Percentiles rank a stretch among this genome's conserved stretches.
These are phyloP conservation scores for Suhomyces bolitotheri DNA, from an alignment of 1,139 yeast genomes.

Conservation along the genomic window DNA sequence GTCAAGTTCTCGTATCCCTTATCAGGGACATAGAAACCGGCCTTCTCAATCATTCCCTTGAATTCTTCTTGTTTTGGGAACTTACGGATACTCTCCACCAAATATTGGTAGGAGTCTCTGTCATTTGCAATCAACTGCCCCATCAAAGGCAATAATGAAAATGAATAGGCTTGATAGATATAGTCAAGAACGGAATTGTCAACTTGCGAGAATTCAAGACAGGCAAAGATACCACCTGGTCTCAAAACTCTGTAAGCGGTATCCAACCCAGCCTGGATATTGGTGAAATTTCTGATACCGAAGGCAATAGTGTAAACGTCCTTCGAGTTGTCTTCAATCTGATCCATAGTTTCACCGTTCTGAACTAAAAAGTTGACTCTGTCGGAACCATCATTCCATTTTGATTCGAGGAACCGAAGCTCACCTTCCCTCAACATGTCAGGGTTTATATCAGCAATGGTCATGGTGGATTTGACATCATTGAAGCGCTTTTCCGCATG, in stretches of 20 bases:
- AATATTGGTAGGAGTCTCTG: constrained; percentile 90
- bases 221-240: constrained; percentile 99
- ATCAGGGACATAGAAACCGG: constrained; percentile 87
- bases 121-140: constrained; percentile 96
- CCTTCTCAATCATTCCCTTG: constrained; percentile 87
- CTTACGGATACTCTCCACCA: constrained; percentile 88
- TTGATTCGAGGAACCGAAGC: constrained; percentile 58
- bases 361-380: constrained; percentile 83
- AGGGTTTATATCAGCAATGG: constrained; percentile 90
- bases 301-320: constrained; percentile 96
- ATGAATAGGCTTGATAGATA: constrained; percentile 84
- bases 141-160: constrained; percentile 85
- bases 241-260: constrained; percentile 93
- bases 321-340: constrained; percentile 81
- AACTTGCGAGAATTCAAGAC: constrained; percentile 92
- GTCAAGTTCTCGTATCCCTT: constrained; percentile 92
- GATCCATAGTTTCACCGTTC: constrained; percentile 88
- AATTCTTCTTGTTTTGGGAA: constrained; percentile 93
- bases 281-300: constrained; percentile 95
- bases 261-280: constrained; percentile 87
- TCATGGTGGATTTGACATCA: constrained; percentile 78
- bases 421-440: constrained; percentile 96
- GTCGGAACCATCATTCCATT: constrained; percentile 54
- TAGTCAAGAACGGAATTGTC: constrained; percentile 74
- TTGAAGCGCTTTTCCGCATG: constrained; percentile 82